phyloP scores from a whole-genome alignment of 768 basidiomycete species.

The Mycena chlorophos region DNA sequence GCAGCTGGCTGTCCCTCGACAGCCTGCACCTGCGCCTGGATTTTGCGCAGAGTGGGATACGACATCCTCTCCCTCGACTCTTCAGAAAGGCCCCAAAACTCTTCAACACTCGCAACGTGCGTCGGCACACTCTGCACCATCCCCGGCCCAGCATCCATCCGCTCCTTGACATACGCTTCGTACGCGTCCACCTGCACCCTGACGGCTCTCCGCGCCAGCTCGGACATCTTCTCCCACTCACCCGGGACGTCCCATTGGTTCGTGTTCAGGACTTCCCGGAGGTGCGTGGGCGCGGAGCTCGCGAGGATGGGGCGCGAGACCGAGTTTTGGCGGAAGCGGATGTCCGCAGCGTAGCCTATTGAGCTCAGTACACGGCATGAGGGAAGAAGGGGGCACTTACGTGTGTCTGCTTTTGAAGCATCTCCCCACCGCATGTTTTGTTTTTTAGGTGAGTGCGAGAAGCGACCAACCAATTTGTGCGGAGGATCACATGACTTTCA shows the following conservation, averaged over 20 bases:
- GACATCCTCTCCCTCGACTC: not conserved
- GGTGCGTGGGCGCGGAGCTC: not conserved
- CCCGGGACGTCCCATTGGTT: not conserved
- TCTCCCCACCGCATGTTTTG: not conserved
- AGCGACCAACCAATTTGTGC: too few species aligned
- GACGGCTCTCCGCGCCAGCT: not conserved
- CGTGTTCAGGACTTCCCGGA: not conserved
- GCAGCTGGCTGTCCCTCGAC: not conserved
- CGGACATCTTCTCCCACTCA: not conserved
- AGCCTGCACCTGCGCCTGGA: not conserved
- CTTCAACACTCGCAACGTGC: not conserved
- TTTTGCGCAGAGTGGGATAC: not conserved
- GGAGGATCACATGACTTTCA: too few species aligned
- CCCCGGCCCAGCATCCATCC: not conserved
- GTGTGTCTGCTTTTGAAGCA: not conserved
- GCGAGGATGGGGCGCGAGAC: not conserved
- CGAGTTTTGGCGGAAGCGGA: not conserved
- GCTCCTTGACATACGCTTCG: not conserved
- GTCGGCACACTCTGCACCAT: not conserved
- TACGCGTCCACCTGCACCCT: not conserved
- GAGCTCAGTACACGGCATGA: not conserved
- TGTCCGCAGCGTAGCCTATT: not conserved
- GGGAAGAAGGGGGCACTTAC: not conserved
- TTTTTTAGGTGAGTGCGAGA: too few species aligned
- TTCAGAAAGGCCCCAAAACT: not conserved